Base-by-base conservation (phyloP, 1,284 basidiomycete species). In the Ceratobasidium sp. region DNA sequence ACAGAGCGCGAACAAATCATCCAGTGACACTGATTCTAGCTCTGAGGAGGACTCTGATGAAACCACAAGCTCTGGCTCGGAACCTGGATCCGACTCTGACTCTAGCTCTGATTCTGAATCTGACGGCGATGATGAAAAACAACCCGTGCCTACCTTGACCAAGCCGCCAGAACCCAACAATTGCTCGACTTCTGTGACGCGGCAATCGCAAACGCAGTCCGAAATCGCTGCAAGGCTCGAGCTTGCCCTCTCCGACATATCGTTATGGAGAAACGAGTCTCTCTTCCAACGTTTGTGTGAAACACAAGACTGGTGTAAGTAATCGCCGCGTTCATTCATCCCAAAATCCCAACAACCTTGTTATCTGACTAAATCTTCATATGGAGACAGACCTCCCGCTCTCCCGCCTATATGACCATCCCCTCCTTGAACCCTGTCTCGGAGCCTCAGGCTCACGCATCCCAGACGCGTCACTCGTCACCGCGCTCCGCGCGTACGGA, bases 401-500 rank as follows among this genome's bases (percentile, higher is more conserved):
- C n/a, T 80, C 79, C 42, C 76, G 75, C 46, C 84, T 93, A 51
- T 82, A 91, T 2, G 84, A 84, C 23, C 84, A 87, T 51, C 86
- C 88, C 0, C 81, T 85, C 2, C 81, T 87, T 67, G 81, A 85
- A 4, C 78, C 83, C 0, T 28, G 12, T 10, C 26, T 63, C 12
- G 44, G 20, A 13, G 71, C 82, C 80, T 18, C 58, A 85, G 20
- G 77, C 73, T 0, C 80, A 84, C 2, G 82, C 83, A 13, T 85
- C 85, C 84, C 87, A 0, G 91, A 94, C 81, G 84, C 84, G 0
- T 81, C 84, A 0, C 85, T 92, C 20, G 88, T 89, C 9, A 91
- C 90, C 81, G 89, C 90, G 0, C 83, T 93, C 15, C 89, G 91
- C 23, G 78, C 84, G 0, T 84, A 88, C 72, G 86, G 87, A 0